Conservation (phyloP, 1,139 yeast species). For the Kodamaea fungicola region DNA sequence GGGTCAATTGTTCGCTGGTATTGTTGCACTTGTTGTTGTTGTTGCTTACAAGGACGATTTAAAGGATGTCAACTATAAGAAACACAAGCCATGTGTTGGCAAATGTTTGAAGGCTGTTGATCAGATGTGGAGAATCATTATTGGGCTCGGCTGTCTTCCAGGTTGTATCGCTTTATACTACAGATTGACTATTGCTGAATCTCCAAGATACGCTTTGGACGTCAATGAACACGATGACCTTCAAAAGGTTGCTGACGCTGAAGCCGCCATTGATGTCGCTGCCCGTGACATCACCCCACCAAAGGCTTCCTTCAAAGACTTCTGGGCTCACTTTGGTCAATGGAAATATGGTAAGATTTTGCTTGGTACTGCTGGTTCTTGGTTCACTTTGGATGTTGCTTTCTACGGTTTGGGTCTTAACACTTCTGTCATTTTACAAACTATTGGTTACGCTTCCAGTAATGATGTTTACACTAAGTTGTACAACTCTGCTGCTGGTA, state of each 20-base stretch:
- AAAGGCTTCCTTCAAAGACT: conserved; percentile 59
- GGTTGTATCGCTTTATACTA: conserved; percentile 79
- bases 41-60: conserved; percentile 67
- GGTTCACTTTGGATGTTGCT: conserved; percentile 96
- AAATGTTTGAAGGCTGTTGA: conserved; percentile 73
- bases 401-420: conserved; percentile 86
- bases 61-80: conserved; percentile 45
- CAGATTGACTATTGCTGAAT: conserved; percentile 91
- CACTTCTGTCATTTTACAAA: conserved; percentile 74
- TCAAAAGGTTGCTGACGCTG: conserved; percentile 57
- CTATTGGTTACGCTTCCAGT: conserved; percentile 67
- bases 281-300: conserved; percentile 49
- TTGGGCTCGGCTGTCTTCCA: conserved; percentile 89
- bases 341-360: conserved; percentile 87
- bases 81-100: conserved; percentile 50
- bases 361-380: conserved; percentile 92
- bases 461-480: conserved; percentile 59
- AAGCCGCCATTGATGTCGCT: conserved; percentile 48
- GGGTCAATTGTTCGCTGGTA: conserved; percentile 86
- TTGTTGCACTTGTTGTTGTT: conserved; percentile 68
- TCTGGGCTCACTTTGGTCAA: conserved; percentile 69
- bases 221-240: conserved; percentile 56
- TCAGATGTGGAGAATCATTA: conserved; percentile 88
- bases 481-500: conserved; percentile 81
- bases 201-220: conserved; percentile 85